A percentile compares a stretch with the other conserved stretches of the same genome.
phyloP scores from a whole-genome alignment of 1,284 basidiomycete genomes.

The Tylopilus orsonianus region DNA sequence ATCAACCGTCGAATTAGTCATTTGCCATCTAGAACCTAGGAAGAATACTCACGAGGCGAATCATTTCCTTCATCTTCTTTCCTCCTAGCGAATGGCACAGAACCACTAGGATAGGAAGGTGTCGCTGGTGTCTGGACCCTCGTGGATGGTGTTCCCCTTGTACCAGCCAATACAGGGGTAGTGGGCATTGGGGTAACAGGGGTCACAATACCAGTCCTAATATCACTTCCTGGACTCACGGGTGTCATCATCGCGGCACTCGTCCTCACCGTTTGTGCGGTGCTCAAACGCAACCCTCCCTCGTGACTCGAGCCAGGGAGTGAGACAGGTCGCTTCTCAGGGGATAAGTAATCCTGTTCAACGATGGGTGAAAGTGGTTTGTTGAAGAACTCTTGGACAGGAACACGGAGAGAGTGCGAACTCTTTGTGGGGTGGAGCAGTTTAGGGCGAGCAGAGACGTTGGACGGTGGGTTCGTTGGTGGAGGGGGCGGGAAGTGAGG shows the following conservation, averaged over 20 bases:
- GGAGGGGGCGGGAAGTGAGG: constrained; percentile 29
- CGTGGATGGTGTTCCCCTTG: constrained; percentile 16
- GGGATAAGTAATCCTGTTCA: constrained; percentile 56
- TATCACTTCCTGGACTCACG: constrained; percentile 21
- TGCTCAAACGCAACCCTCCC: constrained; percentile 25
- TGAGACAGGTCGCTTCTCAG: constrained; percentile 37
- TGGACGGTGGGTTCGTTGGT: constrained; percentile 31
- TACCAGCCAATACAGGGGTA: constrained; percentile 23
- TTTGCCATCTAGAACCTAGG: background rate
- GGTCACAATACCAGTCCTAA: constrained; percentile 26
- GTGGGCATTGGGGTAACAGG: constrained; percentile 32
- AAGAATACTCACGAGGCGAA: constrained; percentile 29
- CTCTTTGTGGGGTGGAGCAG: constrained; percentile 32
- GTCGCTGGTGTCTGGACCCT: constrained; percentile 26
- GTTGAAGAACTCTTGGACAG: constrained; percentile 35
- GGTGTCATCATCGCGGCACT: constrained; percentile 28
- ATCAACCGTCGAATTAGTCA: constrained; percentile 7
- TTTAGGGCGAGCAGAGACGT: constrained; percentile 22
- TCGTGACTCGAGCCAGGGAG: constrained; percentile 33
- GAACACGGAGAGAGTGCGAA: constrained; percentile 37
- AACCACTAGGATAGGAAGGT: constrained; percentile 23
- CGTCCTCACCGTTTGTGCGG: constrained; percentile 26
- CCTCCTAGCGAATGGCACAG: constrained; percentile 24
- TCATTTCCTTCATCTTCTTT: constrained; percentile 33
- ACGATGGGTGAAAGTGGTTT: constrained; percentile 54